These are phyloP conservation scores for Neocucurbitaria cava DNA, from an alignment of 2,329 filamentous ascomycete genomes.

Conservation along the genomic window DNA sequence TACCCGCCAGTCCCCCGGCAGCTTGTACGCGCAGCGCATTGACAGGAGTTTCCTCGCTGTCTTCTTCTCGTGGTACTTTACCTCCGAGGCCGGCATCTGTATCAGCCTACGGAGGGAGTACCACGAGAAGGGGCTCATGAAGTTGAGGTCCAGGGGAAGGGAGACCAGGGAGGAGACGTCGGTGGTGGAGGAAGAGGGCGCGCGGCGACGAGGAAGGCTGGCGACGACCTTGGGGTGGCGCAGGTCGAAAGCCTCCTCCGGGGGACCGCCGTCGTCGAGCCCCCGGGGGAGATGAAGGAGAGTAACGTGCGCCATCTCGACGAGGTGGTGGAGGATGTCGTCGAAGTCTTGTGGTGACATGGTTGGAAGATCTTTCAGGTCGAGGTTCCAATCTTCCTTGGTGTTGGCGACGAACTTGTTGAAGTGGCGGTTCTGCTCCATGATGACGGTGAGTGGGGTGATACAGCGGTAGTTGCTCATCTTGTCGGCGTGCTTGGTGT, in stretches of 20 bases:
- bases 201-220: not conserved
- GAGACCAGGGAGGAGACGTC: not conserved
- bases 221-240: slow-evolving; percentile 11
- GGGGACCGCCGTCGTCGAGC: slow-evolving; percentile 6
- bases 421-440: slow-evolving; percentile 10
- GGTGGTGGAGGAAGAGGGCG: not conserved
- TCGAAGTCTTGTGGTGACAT: not conserved
- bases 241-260: slow-evolving; percentile 4
- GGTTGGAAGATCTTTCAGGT: slow-evolving; percentile 2
- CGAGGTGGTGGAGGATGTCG: not conserved
- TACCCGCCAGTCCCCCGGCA: slow-evolving; percentile 14
- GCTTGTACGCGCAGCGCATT: slow-evolving; percentile 14
- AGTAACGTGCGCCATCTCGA: not conserved
- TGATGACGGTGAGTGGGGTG: slow-evolving; percentile 14
- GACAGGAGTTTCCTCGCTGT: slow-evolving; percentile 6
- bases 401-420: slow-evolving; percentile 9
- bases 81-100: slow-evolving; percentile 1
- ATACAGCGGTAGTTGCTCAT: slow-evolving; percentile 10
- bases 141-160: slow-evolving; percentile 3
- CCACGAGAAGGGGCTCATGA: slow-evolving; percentile 15
- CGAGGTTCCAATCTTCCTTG: slow-evolving; percentile 5
- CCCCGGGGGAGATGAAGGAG: slow-evolving; percentile 7
- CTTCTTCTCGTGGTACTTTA: slow-evolving; percentile 13
- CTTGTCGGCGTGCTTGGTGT: slow-evolving; percentile 8
- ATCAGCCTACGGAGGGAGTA: slow-evolving; percentile 11